Percentiles rank a stretch among this genome's conserved stretches.
phyloP scores from a whole-genome alignment of 2,329 filamentous ascomycete species.

The Colletotrichum sp. region DNA sequence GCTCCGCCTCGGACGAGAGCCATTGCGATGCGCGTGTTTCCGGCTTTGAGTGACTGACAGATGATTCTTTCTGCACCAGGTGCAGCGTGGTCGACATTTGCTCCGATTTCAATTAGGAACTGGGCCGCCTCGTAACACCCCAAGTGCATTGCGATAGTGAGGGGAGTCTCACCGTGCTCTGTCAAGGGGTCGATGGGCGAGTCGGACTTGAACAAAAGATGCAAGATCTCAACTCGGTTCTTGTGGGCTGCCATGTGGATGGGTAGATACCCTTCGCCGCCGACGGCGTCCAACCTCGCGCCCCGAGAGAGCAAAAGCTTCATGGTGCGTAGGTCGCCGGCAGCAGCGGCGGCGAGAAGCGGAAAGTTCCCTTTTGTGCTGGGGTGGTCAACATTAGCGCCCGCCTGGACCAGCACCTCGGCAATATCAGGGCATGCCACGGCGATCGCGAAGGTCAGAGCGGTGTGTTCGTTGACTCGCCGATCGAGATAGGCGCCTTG shows the following conservation, averaged over 20 bases:
- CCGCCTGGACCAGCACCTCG: constrained; percentile 21
- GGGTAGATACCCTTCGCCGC: constrained; percentile 23
- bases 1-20: constrained; percentile 24
- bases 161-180: constrained; percentile 26
- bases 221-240: constrained; percentile 24
- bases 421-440: constrained; percentile 28
- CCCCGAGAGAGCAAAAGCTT: constrained; percentile 22
- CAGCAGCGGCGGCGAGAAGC: constrained; percentile 49
- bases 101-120: constrained; percentile 23
- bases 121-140: constrained; percentile 25
- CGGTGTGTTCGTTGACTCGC: constrained; percentile 23
- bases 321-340: constrained; percentile 40
- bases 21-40: constrained; percentile 17
- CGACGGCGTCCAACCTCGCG: constrained; percentile 19
- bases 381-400: constrained; percentile 23
- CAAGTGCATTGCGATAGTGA: constrained; percentile 25
- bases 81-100: constrained; percentile 22
- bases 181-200: constrained; percentile 25
- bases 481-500: constrained; percentile 25
- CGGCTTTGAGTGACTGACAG: constrained; percentile 18
- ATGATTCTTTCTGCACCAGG: constrained; percentile 18
- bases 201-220: constrained; percentile 25
- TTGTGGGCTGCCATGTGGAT: constrained; percentile 28
- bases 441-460: constrained; percentile 27
- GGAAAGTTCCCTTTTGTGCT: constrained; percentile 23